A percentile compares a stretch with the other conserved stretches of the same genome.
These are phyloP conservation scores for Suhomyces tanzawaensis DNA, from an alignment of 805 yeast genomes.

Conservation along the genomic window DNA sequence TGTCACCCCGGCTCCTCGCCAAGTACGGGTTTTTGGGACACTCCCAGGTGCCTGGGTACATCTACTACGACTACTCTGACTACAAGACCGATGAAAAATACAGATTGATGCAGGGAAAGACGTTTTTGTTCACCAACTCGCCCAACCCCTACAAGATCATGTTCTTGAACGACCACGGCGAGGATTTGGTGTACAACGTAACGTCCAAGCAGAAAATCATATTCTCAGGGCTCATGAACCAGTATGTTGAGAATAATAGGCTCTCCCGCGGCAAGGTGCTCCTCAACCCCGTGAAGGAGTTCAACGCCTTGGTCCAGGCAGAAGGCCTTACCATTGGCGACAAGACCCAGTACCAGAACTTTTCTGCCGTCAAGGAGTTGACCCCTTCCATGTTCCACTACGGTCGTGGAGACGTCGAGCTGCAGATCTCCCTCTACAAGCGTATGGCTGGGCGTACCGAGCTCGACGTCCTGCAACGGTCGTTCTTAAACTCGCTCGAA, in stretches of 20 bases:
- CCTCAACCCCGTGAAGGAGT: conserved; percentile 18
- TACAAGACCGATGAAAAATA: conserved; percentile 20
- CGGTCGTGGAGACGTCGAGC: background rate
- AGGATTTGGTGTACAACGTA: conserved; percentile 19
- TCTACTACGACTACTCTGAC: conserved; percentile 22
- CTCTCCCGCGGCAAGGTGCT: conserved; percentile 8
- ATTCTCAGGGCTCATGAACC: conserved; percentile 33
- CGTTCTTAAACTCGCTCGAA: conserved; percentile 1
- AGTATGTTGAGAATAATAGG: conserved; percentile 22
- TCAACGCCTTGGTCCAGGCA: background rate
- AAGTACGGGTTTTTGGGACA: conserved; percentile 21
- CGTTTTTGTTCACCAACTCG: conserved; percentile 15
- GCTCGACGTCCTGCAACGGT: background rate
- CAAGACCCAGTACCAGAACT: background rate
- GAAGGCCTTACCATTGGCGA: background rate
- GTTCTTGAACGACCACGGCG: conserved; percentile 18
- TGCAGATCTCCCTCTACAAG: conserved; percentile 4
- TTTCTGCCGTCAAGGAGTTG: background rate
- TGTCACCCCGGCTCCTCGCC: conserved; percentile 17
- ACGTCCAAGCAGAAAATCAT: conserved; percentile 22
- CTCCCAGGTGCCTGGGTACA: conserved; percentile 26
- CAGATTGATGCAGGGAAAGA: conserved; percentile 18
- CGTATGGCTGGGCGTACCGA: background rate
- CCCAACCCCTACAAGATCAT: conserved; percentile 23
- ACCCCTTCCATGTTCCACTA: conserved; percentile 4